A percentile compares a stretch with the other conserved stretches of the same genome.
phyloP scores from a whole-genome alignment of 2,329 filamentous ascomycete species.

The Hirsutella rhossiliensis region DNA sequence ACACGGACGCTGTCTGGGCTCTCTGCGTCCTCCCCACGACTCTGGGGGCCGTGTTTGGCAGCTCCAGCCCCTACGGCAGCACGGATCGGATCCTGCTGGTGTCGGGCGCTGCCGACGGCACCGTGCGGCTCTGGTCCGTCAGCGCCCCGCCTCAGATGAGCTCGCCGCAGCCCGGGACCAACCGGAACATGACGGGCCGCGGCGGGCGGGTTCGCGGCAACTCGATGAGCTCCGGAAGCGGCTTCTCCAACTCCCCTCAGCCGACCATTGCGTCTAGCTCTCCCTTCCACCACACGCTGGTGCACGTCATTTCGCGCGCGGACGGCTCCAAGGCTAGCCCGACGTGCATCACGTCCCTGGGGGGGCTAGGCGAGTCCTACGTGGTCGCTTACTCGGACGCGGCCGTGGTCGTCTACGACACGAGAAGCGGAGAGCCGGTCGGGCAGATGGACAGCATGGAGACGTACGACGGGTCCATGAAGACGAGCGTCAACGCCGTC shows the following conservation, averaged over 20 bases:
- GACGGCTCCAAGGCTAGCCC: constrained; percentile 60
- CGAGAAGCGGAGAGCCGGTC: constrained; percentile 79
- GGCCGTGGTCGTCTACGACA: constrained; percentile 84
- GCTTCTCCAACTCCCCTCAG: constrained; percentile 82
- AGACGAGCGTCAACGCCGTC: constrained; percentile 78
- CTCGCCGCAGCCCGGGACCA: constrained; percentile 60
- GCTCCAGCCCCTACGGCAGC: constrained; percentile 60
- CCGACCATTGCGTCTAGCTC: constrained; percentile 75
- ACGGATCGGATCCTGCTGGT: constrained; percentile 82
- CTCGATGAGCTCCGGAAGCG: constrained; percentile 88
- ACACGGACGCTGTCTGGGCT: constrained; percentile 93
- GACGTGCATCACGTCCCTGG: constrained; percentile 87
- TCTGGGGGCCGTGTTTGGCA: constrained; percentile 68
- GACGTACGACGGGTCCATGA: constrained; percentile 74
- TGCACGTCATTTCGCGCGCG: constrained; percentile 70
- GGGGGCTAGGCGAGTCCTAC: constrained; percentile 71
- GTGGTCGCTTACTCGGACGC: constrained; percentile 90
- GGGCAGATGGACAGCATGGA: constrained; percentile 88
- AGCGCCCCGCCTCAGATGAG: constrained; percentile 79
- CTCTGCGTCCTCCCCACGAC: constrained; percentile 85
- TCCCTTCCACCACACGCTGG: constrained; percentile 76
- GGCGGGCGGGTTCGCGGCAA: constrained; percentile 75
- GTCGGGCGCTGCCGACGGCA: constrained; percentile 83
- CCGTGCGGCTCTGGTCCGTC: constrained; percentile 87
- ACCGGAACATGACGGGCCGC: constrained; percentile 41